Evolutionary conservation across 163 green algal genomes (phyloP), one percentile per base, ranked within the genome.

Genomic region (Coccomyxa subellipsoidea): DNA sequence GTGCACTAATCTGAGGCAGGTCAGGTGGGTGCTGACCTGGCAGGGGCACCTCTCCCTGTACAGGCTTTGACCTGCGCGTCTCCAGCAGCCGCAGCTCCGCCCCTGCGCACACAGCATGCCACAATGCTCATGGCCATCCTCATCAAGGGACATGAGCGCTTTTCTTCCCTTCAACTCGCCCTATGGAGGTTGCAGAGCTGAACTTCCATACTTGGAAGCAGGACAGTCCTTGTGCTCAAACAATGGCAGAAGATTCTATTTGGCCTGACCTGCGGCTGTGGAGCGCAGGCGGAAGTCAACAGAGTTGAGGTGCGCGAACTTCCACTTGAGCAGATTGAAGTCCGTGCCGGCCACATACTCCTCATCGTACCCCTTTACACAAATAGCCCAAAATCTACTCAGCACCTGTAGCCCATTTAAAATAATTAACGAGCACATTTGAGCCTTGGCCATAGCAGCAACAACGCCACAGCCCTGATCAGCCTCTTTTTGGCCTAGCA

Each of bases 311-410:
- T 96, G 89, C 1, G 94, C 86, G 85, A 95, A 98, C 90, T 99
- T 99, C 95, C 95, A 99, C 85, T 99, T 99, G 59, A 98, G 92
- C 80, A 99, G 90, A 83, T 94, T 90, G 5, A 96, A 81, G 87
- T 90, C 95, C 12, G 96, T 98, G 54, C 90, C 87, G 0, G 90
- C 78, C 9, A 94, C 85, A 85, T 99, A 99, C 0, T 66, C 35
- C 71, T 97, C 92, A 9, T 96, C 89, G 40, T 88, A 92, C 12
- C 86, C 87, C 86, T 93, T 87, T n/a, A 31, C 32, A 34, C 31
- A 27, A 78, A 8, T 12, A 39, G 18, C 47, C 4, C 29, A 3
- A 3, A 38, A 35, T 6, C 4, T 76, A 1, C 47, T 12, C 47
- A 12, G 1, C 47, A 27, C 23, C 47, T 1, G 32, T 3, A 5